Conservation (phyloP, 2,329 filamentous ascomycete genomes). For the Penicillium sp. region DNA sequence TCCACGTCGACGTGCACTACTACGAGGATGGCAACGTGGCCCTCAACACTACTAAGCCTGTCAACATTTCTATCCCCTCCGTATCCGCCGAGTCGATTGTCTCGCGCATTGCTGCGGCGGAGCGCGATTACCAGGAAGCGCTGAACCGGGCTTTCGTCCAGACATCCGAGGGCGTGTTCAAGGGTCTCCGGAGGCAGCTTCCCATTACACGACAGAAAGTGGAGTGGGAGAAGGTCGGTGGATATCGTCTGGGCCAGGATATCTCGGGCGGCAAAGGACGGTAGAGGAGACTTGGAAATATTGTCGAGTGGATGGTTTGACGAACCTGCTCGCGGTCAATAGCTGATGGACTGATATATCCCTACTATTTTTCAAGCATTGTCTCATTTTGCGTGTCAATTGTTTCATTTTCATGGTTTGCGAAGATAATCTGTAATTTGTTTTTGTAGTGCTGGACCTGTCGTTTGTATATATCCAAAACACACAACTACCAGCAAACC, state of each 20-base stretch:
- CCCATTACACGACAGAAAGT: conserved; percentile 97
- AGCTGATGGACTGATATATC: conserved; percentile 1
- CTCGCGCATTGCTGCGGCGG: conserved; percentile 65
- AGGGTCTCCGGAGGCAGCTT: conserved; percentile 80
- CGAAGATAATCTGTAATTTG: not conserved
- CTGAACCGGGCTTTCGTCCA: conserved; percentile 81
- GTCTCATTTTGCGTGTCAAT: not conserved
- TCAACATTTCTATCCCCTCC: conserved; percentile 54
- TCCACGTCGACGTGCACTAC: conserved; percentile 96
- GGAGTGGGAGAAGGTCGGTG: conserved; percentile 96
- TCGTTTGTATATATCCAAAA: not conserved
- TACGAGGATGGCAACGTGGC: conserved; percentile 98
- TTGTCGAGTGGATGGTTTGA: not conserved
- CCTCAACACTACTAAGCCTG: conserved; percentile 74
- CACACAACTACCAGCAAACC: not conserved
- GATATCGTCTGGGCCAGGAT: conserved; percentile 76
- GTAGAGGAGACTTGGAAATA: conserved; percentile 9
- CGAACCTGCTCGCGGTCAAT: not conserved
- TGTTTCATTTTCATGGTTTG: not conserved
- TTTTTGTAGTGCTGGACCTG: not conserved
- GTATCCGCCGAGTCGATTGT: conserved; percentile 61
- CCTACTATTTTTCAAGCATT: conserved; percentile 2
- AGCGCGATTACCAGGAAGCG: conserved; percentile 94
- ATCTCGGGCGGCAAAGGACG: conserved; percentile 57
- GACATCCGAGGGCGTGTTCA: conserved; percentile 90